phyloP scores from a whole-genome alignment of 768 basidiomycete species.

The Imleria badia region DNA sequence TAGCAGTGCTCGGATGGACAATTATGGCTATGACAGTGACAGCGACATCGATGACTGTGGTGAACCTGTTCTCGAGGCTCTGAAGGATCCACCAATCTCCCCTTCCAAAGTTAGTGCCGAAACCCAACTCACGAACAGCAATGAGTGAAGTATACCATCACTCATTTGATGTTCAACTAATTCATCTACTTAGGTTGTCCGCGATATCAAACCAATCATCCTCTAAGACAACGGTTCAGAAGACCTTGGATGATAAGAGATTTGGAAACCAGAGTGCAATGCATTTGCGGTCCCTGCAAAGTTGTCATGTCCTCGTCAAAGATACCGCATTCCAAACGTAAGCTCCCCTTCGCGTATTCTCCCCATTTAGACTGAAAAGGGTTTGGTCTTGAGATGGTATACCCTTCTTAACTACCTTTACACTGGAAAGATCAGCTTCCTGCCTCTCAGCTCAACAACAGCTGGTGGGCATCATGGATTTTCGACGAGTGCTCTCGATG shows the following conservation, averaged over 20 bases:
- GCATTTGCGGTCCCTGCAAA: background rate
- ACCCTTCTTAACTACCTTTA: too few relatives aligned
- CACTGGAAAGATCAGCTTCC: too few relatives aligned
- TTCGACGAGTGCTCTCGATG: too few relatives aligned
- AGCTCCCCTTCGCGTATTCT: background rate
- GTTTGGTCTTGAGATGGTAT: too few relatives aligned
- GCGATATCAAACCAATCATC: too few relatives aligned
- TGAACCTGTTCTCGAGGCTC: background rate
- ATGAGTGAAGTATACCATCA: background rate
- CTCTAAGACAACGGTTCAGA: background rate
- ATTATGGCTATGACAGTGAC: slow-evolving; percentile 34
- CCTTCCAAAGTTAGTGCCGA: too few relatives aligned
- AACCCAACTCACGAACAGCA: background rate
- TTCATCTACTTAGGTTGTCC: slow-evolving; percentile 1
- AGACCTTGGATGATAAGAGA: background rate
- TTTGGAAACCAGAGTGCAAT: background rate
- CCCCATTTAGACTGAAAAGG: background rate
- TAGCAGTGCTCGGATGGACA: slow-evolving; percentile 5
- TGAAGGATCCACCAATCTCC: background rate
- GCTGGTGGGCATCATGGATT: too few relatives aligned
- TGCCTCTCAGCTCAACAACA: too few relatives aligned
- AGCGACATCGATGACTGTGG: slow-evolving; percentile 34
- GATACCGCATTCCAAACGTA: slow-evolving; percentile 29
- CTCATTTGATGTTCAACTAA: background rate
- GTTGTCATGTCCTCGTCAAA: slow-evolving; percentile 22